phyloP scores from a whole-genome alignment of 441 rosid species.

The Brassica hybrid region DNA sequence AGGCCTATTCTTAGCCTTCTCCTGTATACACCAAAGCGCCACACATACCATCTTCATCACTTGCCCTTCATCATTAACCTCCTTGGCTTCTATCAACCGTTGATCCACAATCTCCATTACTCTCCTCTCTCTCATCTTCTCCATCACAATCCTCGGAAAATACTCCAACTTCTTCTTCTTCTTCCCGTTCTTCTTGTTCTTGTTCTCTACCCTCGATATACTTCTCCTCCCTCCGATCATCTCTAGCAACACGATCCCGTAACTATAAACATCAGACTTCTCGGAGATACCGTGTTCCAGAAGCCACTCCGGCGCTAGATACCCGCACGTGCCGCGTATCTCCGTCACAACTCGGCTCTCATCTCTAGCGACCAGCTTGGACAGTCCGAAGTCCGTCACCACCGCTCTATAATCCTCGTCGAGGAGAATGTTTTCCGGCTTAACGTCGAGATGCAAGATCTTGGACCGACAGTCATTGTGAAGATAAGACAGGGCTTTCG shows the following conservation, averaged over 20 bases:
- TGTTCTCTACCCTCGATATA: slow-evolving; percentile 38
- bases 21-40: slow-evolving; percentile 92
- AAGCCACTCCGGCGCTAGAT: too few relatives aligned
- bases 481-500: too few relatives aligned
- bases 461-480: too few relatives aligned
- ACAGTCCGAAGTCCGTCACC: too few relatives aligned
- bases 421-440: too few relatives aligned
- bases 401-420: too few relatives aligned
- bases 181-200: background rate
- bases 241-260: slow-evolving; percentile 80
- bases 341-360: too few relatives aligned
- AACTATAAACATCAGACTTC: slow-evolving; percentile 83
- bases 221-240: slow-evolving; percentile 78
- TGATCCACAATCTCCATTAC: slow-evolving; percentile 71
- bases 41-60: slow-evolving; percentile 58
- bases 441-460: too few relatives aligned
- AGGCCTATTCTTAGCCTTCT: slow-evolving; percentile 66
- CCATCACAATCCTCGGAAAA: slow-evolving; percentile 66
- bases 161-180: slow-evolving; percentile 57
- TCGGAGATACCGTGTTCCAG: slow-evolving; percentile 48
- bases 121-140: slow-evolving; percentile 67
- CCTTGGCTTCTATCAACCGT: slow-evolving; percentile 43
- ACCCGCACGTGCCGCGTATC: too few relatives aligned
- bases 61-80: slow-evolving; percentile 65
- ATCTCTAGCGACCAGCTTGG: too few relatives aligned